phyloP scores from a whole-genome alignment of 352 stramenopile species.

The Blastocystis hominis region DNA sequence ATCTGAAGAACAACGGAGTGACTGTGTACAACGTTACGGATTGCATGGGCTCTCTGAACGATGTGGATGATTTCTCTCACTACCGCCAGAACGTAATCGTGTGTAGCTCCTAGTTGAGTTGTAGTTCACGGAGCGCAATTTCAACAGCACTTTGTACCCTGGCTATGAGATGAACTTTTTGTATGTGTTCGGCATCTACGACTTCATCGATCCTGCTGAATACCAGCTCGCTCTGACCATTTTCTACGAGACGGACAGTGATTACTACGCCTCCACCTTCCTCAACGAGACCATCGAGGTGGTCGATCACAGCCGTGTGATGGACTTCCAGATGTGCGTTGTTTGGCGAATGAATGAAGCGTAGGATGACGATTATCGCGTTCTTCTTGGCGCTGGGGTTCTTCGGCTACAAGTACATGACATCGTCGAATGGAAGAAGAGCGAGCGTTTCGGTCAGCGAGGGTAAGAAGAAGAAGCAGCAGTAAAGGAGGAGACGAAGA shows the following conservation, averaged over 20 bases:
- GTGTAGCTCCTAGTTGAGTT: background rate
- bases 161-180: conserved; percentile 57
- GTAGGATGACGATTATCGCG: conserved; percentile 34
- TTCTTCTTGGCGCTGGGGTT: background rate
- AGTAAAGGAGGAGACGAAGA: too few species aligned
- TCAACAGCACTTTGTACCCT: conserved; percentile 54
- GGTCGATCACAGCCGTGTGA: conserved; percentile 41
- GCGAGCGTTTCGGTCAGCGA: background rate
- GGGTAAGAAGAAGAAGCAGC: background rate
- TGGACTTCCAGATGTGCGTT: conserved; percentile 8
- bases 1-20: conserved; percentile 54
- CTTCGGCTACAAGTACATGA: background rate
- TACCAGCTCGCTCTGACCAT: conserved; percentile 56
- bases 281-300: conserved; percentile 41
- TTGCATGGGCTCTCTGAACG: conserved; percentile 57
- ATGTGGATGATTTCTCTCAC: conserved; percentile 27
- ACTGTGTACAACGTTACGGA: conserved; percentile 57
- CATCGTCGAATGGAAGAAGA: background rate
- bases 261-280: conserved; percentile 55
- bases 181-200: conserved; percentile 56
- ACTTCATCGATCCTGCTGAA: conserved; percentile 48
- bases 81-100: conserved; percentile 56
- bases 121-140: conserved; percentile 57
- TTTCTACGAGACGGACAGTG: conserved; percentile 56
- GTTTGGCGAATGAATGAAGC: background rate